Base-by-base conservation (phyloP, 2,329 filamentous ascomycete genomes). In the Botrytis fabae region DNA sequence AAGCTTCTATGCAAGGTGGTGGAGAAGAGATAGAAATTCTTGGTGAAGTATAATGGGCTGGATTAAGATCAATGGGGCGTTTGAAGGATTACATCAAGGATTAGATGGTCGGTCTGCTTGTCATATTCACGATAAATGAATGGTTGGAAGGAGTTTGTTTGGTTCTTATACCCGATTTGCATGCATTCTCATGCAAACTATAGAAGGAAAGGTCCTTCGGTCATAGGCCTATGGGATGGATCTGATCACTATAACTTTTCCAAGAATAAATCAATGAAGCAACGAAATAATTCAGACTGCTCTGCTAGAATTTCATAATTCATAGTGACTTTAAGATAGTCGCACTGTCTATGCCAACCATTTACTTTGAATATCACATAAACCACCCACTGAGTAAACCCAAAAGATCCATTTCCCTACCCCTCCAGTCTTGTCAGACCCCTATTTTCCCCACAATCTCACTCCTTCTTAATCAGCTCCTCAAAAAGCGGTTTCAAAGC, bases 401-500 rank as follows among this genome's bases (percentile, higher is more conserved):
- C n/a, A 28, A 28, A 9, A 57, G 28, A 2, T 7, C 22, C 46
- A 25, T 51, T 46, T 38, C 10, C 59, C 6, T 28, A 38, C 3
- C 46, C n/a, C 42, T n/a, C 28, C 4, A 54, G n/a, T 54, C 25
- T 12, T n/a, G 25, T 54, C 48, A 54, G 12, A 7, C 7, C 48
- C 48, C 48, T 14, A n/a, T 51, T 14, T 16, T 25, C 25, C 12
- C 10, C 10, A 14, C 16, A 51, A n/a, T 51, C 62, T 64, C 51
- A 78, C 28, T 85, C 85, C 83, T 91, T 91, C 84, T 89, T 86
- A 76, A 94, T 91, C 78, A 93, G 85, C 77, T 86, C 86, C 59
- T 90, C 89, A 81, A 96, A 95, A 75, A 95, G 86, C 73, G 88
- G 85, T 76, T 89, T 88, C 78, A 97, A 86, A 79, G 88, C 87